Evolutionary conservation across 31 red algal genomes (phyloP).

Genomic region (Odonthalia washingtoniensis): DNA sequence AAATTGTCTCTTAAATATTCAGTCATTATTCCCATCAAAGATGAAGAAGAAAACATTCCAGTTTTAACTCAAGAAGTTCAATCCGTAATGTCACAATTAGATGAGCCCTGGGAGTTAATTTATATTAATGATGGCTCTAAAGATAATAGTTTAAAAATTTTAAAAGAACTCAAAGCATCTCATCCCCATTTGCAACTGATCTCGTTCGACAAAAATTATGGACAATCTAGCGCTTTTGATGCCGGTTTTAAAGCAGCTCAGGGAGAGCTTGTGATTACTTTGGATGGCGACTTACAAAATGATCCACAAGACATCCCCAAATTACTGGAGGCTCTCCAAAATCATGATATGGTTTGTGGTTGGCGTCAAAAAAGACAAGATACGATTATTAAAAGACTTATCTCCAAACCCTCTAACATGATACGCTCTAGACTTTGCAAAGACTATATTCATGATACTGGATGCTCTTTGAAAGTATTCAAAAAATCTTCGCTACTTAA

Average conservation of each 20-base stretch:
- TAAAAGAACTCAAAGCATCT: conserved; percentile 7
- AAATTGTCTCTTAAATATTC: neutral
- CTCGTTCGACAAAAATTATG: conserved; percentile 62
- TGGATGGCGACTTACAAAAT: conserved; percentile 72
- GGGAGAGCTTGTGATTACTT: conserved; percentile 58
- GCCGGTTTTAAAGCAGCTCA: conserved; percentile 48
- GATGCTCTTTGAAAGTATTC: conserved; percentile 63
- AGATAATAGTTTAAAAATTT: conserved; percentile 18
- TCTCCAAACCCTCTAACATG: conserved; percentile 45
- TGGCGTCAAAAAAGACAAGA: conserved; percentile 60
- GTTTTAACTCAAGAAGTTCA: conserved; percentile 9
- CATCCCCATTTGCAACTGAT: conserved; percentile 37
- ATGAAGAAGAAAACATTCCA: conserved; percentile 8
- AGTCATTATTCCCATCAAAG: neutral
- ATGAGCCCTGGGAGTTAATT: conserved; percentile 10
- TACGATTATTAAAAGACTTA: conserved; percentile 29
- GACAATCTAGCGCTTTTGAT: conserved; percentile 57
- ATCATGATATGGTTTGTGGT: conserved; percentile 62
- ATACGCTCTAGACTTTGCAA: conserved; percentile 40
- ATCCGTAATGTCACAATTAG: neutral
- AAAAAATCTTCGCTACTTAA: conserved; percentile 31
- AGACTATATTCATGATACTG: conserved; percentile 52
- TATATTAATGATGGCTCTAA: conserved; percentile 22
- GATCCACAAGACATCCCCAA: conserved; percentile 63
- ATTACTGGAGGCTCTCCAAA: conserved; percentile 48